Evolutionary conservation across 2,329 filamentous ascomycete species (phyloP), one percentile per base, ranked within the genome.

Genomic region (Aspergillus neoniger): DNA sequence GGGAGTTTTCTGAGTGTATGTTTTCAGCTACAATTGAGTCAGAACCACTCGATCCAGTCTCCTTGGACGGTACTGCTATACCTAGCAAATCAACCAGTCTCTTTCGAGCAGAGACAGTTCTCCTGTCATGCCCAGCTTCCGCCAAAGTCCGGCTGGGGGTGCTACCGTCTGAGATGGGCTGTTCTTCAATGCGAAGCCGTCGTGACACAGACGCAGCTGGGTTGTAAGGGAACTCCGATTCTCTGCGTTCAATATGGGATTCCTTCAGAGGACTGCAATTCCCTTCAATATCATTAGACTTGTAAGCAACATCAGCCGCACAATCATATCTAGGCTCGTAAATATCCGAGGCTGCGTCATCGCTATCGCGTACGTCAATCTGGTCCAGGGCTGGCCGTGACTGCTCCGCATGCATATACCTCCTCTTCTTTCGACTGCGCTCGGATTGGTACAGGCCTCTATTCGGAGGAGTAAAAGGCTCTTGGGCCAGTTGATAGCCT

Each of bases 71-170:
- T 44, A 65, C 64, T 19, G 61, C 60, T 3, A 63, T 55, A 49
- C 67, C 67, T 41, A 77, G 57, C 12, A 72, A 72, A 62, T 78
- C 75, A 32, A 77, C 68, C 36, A 78, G 59, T 55, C 76, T 72
- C 58, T 65, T 74, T 41, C 76, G 72, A 14, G 63, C 62, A 19
- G 67, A 66, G 36, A 14, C 41, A 12, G 38, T 49, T 44, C 48
- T 21, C 41, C 41, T 23, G 14, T 21, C 21, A 23, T 44, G 19
- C 41, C 19, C 41, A 23, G 41, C 41, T 12, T 21, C 19, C 41
- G 41, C 41, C 7, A 15, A 44, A 23, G 10, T 44, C 19, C 14
- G 19, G 10, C 14, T 12, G 12, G 10, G 41, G 10, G 19, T 14
- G 17, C 14, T 25, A 17, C 19, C n/a, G 12, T 25, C 14, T 41